Conservation (phyloP, 2,329 filamentous ascomycete species). For the Penicillium sp. region DNA sequence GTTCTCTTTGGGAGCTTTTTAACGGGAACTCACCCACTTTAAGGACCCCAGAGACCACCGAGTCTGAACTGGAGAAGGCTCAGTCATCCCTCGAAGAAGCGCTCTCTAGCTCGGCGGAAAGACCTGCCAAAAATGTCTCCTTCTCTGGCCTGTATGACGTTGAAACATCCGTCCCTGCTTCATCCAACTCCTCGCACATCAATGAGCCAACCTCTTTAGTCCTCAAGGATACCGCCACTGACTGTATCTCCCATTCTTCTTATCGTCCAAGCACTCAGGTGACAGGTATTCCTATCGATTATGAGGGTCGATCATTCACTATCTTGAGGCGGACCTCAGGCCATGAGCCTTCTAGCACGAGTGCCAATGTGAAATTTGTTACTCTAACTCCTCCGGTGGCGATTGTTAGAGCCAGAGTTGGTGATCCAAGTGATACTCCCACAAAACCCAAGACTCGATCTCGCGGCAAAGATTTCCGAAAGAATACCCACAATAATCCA, state of each 20-base stretch:
- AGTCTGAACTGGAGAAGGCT: not conserved
- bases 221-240: not conserved
- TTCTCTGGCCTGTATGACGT: not conserved
- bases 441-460: slow-evolving; percentile 6
- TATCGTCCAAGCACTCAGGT: not conserved
- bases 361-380: not conserved
- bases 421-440: not conserved
- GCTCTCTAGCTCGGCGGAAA: slow-evolving; percentile 23
- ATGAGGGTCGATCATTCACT: not conserved
- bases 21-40: slow-evolving; percentile 15
- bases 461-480: not conserved
- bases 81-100: not conserved
- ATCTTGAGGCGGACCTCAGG: slow-evolving; percentile 6
- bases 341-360: not conserved
- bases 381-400: not conserved
- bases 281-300: not conserved
- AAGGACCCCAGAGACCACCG: not conserved
- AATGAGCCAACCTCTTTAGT: not conserved
- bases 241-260: not conserved
- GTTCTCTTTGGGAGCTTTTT: slow-evolving; percentile 42
- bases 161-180: not conserved
- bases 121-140: not conserved
- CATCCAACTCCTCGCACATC: slow-evolving; percentile 7
- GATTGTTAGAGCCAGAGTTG: not conserved
- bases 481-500: slow-evolving; percentile 9